A percentile compares a stretch with the other conserved stretches of the same genome.
These are phyloP conservation scores for Argentina anserina DNA, from an alignment of 306 rosid species.

Conservation along the genomic window DNA sequence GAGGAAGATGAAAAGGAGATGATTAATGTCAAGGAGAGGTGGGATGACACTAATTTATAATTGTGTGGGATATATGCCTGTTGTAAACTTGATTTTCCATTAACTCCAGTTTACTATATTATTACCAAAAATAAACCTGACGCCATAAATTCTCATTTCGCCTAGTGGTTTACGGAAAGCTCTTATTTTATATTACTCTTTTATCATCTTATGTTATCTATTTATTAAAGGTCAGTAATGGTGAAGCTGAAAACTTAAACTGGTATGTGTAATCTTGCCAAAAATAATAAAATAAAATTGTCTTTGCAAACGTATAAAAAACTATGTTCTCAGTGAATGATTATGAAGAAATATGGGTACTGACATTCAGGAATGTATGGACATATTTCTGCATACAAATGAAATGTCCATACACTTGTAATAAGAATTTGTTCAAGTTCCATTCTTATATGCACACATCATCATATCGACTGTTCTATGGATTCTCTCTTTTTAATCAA, in stretches of 20 bases:
- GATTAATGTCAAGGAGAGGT: background rate
- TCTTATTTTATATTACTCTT: background rate
- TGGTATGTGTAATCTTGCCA: too few relatives aligned
- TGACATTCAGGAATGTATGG: background rate
- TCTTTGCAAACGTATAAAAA: background rate
- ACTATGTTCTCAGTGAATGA: background rate
- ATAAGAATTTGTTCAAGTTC: background rate
- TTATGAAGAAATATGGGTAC: background rate
- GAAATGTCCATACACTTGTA: background rate
- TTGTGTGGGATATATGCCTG: background rate
- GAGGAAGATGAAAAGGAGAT: background rate
- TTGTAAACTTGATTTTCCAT: background rate
- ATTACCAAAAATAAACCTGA: background rate
- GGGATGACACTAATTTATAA: background rate
- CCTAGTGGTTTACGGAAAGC: background rate
- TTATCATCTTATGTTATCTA: background rate
- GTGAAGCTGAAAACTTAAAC: background rate
- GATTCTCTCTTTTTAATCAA: background rate
- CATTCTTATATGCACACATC: background rate
- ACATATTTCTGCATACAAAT: background rate
- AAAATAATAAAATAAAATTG: too few relatives aligned
- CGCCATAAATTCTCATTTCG: background rate
- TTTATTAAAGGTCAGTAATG: background rate
- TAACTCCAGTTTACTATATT: background rate
- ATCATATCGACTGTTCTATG: background rate